phyloP scores from a whole-genome alignment of 2,329 filamentous ascomycete species.

The Calonectria honghensis region DNA sequence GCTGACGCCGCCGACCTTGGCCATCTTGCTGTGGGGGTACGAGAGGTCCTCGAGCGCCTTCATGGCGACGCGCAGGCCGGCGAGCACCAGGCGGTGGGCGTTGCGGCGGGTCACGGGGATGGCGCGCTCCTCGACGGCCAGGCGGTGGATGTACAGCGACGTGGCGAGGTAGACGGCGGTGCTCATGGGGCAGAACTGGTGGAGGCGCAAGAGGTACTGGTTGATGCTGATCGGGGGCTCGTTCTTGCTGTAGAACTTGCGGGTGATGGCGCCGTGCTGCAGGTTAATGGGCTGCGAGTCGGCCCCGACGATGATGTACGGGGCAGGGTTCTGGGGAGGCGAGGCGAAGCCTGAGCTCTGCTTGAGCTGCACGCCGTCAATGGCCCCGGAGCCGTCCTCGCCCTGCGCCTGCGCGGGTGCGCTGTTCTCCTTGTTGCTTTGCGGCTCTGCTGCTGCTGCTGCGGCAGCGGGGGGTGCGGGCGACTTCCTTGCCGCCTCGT shows the following conservation, averaged over 20 bases:
- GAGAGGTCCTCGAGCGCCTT: slow-evolving; percentile 96
- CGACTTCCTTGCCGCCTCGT: slow-evolving; percentile 46
- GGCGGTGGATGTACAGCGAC: slow-evolving; percentile 88
- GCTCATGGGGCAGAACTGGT: slow-evolving; percentile 94
- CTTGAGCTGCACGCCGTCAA: slow-evolving; percentile 75
- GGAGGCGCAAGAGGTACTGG: slow-evolving; percentile 90
- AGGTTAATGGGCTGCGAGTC: slow-evolving; percentile 83
- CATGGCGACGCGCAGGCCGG: slow-evolving; percentile 90
- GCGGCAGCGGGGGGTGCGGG: neutral
- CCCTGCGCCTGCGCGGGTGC: slow-evolving; percentile 8
- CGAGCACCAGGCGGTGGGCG: slow-evolving; percentile 89
- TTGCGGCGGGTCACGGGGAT: slow-evolving; percentile 90
- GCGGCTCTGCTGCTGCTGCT: neutral
- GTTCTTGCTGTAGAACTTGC: slow-evolving; percentile 94
- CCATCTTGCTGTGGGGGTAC: slow-evolving; percentile 88
- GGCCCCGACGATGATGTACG: slow-evolving; percentile 78
- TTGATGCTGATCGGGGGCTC: slow-evolving; percentile 88
- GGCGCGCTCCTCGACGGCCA: slow-evolving; percentile 85
- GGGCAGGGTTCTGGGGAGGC: slow-evolving; percentile 60
- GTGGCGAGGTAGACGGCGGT: slow-evolving; percentile 95
- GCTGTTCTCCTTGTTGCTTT: slow-evolving; percentile 6
- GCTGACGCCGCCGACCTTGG: slow-evolving; percentile 91
- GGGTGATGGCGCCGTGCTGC: slow-evolving; percentile 89
- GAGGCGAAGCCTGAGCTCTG: slow-evolving; percentile 58
- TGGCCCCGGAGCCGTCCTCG: slow-evolving; percentile 55